Evolutionary conservation across 2,329 filamentous ascomycete genomes (phyloP).

Genomic region (Sporothrix brasiliensis): DNA sequence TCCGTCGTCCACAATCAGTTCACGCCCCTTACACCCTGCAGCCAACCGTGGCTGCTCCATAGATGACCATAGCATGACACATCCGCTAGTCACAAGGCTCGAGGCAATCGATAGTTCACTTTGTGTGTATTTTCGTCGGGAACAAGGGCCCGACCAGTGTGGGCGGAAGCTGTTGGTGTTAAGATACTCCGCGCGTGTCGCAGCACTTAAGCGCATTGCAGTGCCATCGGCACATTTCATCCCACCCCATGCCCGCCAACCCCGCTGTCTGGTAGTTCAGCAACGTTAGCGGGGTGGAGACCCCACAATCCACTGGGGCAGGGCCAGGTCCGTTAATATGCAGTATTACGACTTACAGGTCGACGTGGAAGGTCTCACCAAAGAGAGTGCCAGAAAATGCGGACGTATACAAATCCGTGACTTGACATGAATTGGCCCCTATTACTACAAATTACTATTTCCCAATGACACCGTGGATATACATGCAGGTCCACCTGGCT

Average conservation of each 20-base stretch:
- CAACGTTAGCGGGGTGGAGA: not conserved
- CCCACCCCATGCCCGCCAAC: not conserved
- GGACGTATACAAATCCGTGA: conserved; percentile 13
- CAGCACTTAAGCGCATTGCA: not conserved
- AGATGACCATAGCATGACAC: conserved; percentile 31
- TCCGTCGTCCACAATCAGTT: not conserved
- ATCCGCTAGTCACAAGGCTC: conserved; percentile 9
- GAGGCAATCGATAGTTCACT: not conserved
- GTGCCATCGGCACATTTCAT: conserved; percentile 9
- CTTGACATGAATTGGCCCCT: not conserved
- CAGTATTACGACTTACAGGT: not conserved
- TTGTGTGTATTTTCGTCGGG: not conserved
- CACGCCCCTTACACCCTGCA: not conserved
- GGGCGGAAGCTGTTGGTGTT: not conserved
- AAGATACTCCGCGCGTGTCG: conserved; percentile 13
- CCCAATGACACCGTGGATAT: not conserved
- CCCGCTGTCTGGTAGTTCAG: conserved; percentile 9
- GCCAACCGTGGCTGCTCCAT: conserved; percentile 25
- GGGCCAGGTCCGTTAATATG: not conserved
- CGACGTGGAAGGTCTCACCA: not conserved
- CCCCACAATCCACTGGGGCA: not conserved
- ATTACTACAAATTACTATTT: not conserved
- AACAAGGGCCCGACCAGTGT: conserved; percentile 11
- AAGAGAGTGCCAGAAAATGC: not conserved
- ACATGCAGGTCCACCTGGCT: not conserved